A percentile compares a stretch with the other conserved stretches of the same genome.
Conservation (phyloP, 192 early-diverging fungal genomes). For the Phycomyces blakesleeanus region DNA sequence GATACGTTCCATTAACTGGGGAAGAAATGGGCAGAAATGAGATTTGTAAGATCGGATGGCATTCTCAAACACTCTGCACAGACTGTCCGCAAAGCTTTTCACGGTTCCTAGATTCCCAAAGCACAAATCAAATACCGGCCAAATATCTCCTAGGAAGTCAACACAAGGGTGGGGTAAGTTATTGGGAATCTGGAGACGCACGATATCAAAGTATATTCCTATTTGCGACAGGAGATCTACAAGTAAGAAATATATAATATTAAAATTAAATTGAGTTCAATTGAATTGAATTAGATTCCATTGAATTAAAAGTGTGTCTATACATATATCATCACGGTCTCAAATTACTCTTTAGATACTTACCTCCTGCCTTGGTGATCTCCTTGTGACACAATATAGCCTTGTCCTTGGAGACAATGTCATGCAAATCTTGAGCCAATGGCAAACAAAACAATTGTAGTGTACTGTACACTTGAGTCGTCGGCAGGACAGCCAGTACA, state of each 20-base stretch:
- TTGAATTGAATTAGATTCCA: too few species aligned
- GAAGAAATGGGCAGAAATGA: constrained; percentile 54
- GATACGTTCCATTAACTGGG: constrained; percentile 54
- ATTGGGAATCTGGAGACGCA: constrained; percentile 43
- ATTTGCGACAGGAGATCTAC: constrained; percentile 51
- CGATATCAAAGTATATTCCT: constrained; percentile 53
- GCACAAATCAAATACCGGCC: constrained; percentile 66
- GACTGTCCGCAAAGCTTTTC: constrained; percentile 42
- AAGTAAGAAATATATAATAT: too few species aligned
- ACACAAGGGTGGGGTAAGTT: constrained; percentile 60
- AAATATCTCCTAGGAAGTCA: constrained; percentile 60
- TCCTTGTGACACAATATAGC: constrained; percentile 34
- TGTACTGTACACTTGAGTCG: constrained; percentile 47
- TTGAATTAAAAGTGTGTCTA: neutral
- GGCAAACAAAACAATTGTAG: constrained; percentile 69
- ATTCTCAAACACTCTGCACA: constrained; percentile 51
- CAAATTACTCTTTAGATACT: neutral
- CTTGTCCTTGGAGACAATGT: constrained; percentile 44
- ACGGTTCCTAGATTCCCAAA: constrained; percentile 47
- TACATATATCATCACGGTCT: neutral
- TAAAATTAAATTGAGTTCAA: neutral
- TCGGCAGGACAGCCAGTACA: constrained; percentile 76
- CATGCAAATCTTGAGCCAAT: constrained; percentile 64
- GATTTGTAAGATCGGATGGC: constrained; percentile 52
- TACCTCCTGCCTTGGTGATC: constrained; percentile 29